These are phyloP conservation scores for Gracilaria caudata DNA, from an alignment of 23 red algal genomes.

Conservation along the genomic window DNA sequence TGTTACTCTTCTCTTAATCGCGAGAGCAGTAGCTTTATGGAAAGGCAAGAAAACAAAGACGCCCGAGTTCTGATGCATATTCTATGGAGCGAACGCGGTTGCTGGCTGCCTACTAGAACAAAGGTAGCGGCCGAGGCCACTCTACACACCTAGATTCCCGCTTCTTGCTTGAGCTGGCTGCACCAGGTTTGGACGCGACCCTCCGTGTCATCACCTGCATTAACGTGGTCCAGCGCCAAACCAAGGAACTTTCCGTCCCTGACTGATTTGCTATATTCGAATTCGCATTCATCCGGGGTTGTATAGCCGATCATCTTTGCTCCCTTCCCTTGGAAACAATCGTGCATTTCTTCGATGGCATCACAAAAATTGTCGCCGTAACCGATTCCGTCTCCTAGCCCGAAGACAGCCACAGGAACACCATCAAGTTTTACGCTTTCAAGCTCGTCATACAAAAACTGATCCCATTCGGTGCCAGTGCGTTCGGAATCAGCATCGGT, in stretches of 20 bases:
- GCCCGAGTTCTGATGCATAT: too few relatives aligned
- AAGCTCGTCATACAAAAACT: constrained; percentile 50
- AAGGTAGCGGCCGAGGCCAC: too few relatives aligned
- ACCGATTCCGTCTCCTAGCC: constrained; percentile 36
- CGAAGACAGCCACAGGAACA: constrained; percentile 42
- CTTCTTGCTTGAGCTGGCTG: background rate
- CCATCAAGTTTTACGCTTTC: constrained; percentile 14
- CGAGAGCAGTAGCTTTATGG: too few relatives aligned
- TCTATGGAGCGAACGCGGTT: too few relatives aligned
- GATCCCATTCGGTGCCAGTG: constrained; percentile 47
- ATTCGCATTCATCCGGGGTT: constrained; percentile 20
- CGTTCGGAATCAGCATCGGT: constrained; percentile 50
- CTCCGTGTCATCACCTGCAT: constrained; percentile 18
- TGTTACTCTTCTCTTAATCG: too few relatives aligned
- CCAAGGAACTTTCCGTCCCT: constrained; percentile 54
- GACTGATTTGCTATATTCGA: constrained; percentile 26
- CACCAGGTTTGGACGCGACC: constrained; percentile 46
- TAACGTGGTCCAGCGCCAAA: constrained; percentile 42
- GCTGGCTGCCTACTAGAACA: too few relatives aligned
- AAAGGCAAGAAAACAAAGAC: too few relatives aligned
- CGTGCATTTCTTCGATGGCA: constrained; percentile 66
- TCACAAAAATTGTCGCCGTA: constrained; percentile 65
- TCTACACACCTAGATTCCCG: background rate
- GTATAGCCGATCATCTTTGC: constrained; percentile 52
- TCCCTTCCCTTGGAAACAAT: constrained; percentile 19